Percentiles rank a stretch among this genome's conserved stretches.
Conservation (phyloP, 2,329 filamentous ascomycete genomes). For the Sarocladium brachiariae region DNA sequence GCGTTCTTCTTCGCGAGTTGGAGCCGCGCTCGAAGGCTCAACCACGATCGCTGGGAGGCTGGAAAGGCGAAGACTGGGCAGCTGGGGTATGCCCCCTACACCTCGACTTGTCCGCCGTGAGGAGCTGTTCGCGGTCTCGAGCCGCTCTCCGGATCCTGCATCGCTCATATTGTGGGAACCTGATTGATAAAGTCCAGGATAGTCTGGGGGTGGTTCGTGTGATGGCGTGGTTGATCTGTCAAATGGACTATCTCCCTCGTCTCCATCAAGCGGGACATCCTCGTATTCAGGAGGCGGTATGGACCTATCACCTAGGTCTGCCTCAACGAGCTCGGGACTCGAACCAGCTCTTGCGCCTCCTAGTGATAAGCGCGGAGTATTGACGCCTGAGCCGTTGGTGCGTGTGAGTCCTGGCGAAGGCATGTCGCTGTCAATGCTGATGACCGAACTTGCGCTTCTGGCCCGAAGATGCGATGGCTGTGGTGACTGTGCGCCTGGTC, state of each 20-base stretch:
- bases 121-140: slow-evolving; percentile 6
- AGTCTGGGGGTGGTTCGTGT: slow-evolving; percentile 45
- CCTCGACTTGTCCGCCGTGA: slow-evolving; percentile 20
- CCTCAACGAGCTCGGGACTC: slow-evolving; percentile 46
- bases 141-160: slow-evolving; percentile 10
- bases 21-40: slow-evolving; percentile 38
- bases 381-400: slow-evolving; percentile 36
- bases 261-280: slow-evolving; percentile 37
- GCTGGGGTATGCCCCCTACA: slow-evolving; percentile 35
- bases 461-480: slow-evolving; percentile 33
- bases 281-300: slow-evolving; percentile 52
- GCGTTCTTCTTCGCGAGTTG: slow-evolving; percentile 14
- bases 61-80: slow-evolving; percentile 45
- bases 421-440: slow-evolving; percentile 46
- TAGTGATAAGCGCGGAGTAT: slow-evolving; percentile 29
- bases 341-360: slow-evolving; percentile 37
- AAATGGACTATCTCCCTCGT: slow-evolving; percentile 16
- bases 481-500: slow-evolving; percentile 25
- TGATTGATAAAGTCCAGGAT: slow-evolving; percentile 33
- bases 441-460: slow-evolving; percentile 45
- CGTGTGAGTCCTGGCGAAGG: slow-evolving; percentile 30
- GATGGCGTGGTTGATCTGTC: slow-evolving; percentile 35
- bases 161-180: slow-evolving; percentile 18
- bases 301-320: slow-evolving; percentile 38
- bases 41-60: slow-evolving; percentile 52